These are phyloP conservation scores for Carex sylvatica DNA, from an alignment of 202 grass and related monocot genomes.

Conservation along the genomic window DNA sequence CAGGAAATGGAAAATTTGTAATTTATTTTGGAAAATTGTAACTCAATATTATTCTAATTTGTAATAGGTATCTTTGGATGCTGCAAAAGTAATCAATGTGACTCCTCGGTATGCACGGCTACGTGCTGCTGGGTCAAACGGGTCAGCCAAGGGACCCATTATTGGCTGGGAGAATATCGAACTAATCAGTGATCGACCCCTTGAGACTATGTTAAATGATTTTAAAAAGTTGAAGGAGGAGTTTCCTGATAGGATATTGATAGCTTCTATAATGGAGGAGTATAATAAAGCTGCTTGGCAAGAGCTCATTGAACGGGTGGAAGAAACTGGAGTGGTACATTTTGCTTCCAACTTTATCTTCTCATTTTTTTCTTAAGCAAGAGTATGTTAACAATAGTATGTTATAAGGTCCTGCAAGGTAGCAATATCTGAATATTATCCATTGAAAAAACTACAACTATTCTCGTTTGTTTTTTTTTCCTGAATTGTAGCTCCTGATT, in stretches of 20 bases:
- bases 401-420: neutral
- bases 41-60: slow-evolving; percentile 26
- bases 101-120: slow-evolving; percentile 87
- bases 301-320: slow-evolving; percentile 90
- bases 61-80: slow-evolving; percentile 82
- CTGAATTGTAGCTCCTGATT: neutral
- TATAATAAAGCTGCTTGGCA: slow-evolving; percentile 95
- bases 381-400: neutral
- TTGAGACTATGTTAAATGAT: slow-evolving; percentile 84
- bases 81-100: slow-evolving; percentile 91
- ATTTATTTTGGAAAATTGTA: neutral
- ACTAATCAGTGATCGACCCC: slow-evolving; percentile 90
- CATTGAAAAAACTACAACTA: neutral
- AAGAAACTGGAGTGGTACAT: slow-evolving; percentile 60
- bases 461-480: neutral
- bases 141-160: slow-evolving; percentile 64
- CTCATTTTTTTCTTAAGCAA: neutral
- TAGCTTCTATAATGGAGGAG: slow-evolving; percentile 99
- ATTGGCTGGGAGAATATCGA: slow-evolving; percentile 99
- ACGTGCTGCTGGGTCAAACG: slow-evolving; percentile 68
- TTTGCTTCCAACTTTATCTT: neutral
- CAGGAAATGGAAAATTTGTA: neutral
- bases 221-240: slow-evolving; percentile 94
- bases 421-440: neutral
- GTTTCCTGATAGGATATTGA: slow-evolving; percentile 88